These are phyloP conservation scores for Pisolithus marmoratus DNA, from an alignment of 768 basidiomycete genomes.

Conservation along the genomic window DNA sequence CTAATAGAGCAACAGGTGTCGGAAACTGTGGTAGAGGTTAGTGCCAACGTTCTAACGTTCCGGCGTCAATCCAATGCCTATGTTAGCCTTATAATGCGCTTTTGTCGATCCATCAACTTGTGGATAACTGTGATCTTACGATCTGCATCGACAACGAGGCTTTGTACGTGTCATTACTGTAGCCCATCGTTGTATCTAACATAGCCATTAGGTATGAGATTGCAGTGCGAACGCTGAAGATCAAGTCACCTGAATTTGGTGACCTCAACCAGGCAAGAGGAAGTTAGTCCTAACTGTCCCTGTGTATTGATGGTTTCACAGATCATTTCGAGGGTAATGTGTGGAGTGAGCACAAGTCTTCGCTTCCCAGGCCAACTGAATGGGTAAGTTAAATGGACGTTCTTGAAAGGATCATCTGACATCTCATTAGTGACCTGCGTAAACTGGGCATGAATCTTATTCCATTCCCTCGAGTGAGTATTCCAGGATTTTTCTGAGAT, in stretches of 20 bases:
- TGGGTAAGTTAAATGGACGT: conserved; percentile 43
- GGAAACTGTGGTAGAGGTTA: conserved; percentile 51
- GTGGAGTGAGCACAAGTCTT: conserved; percentile 86
- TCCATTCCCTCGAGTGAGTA: conserved; percentile 86
- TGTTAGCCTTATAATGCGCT: conserved; percentile 74
- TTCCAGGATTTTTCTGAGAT: background rate
- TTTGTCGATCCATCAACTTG: conserved; percentile 82
- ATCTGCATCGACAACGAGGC: conserved; percentile 88
- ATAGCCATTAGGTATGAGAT: conserved; percentile 58
- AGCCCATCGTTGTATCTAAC: background rate
- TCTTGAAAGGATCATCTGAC: background rate
- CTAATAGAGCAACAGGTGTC: conserved; percentile 29
- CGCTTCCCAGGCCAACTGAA: conserved; percentile 94
- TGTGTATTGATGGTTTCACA: conserved; percentile 15
- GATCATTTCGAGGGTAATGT: conserved; percentile 88
- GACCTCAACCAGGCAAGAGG: conserved; percentile 62
- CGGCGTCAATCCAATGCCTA: conserved; percentile 4
- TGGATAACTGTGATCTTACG: conserved; percentile 81
- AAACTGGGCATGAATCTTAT: conserved; percentile 92
- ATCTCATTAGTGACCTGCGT: conserved; percentile 59
- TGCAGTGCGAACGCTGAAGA: conserved; percentile 56
- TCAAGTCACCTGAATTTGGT: conserved; percentile 55
- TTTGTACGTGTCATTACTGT: conserved; percentile 39
- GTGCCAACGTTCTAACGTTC: conserved; percentile 3
- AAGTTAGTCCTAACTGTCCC: background rate